These are phyloP conservation scores for Gnetum montanum DNA, from an alignment of 75 land plant species.

Conservation along the genomic window DNA sequence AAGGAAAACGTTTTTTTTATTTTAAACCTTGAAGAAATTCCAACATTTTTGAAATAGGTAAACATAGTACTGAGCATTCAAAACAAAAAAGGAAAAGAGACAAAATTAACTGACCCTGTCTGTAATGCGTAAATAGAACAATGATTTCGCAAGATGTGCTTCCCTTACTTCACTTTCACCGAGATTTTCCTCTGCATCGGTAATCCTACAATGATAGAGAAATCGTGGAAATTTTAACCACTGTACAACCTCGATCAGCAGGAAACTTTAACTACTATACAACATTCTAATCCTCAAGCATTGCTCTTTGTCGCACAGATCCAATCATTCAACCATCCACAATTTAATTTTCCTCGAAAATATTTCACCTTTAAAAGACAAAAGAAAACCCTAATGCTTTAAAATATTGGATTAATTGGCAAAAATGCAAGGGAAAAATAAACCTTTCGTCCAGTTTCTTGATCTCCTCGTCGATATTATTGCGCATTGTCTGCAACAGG, in stretches of 20 bases:
- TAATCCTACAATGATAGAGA: conserved; percentile 49
- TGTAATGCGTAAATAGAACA: conserved; percentile 73
- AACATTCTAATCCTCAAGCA: no score
- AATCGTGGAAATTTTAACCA: not conserved
- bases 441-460: conserved; percentile 84
- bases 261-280: no score
- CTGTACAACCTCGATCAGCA: not conserved
- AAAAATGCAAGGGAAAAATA: conserved; percentile 12
- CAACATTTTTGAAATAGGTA: not conserved
- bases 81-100: no score
- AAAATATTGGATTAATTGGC: no score
- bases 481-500: conserved; percentile 49
- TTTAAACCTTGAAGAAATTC: not conserved
- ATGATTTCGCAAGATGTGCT: conserved; percentile 84
- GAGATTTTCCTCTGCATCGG: conserved; percentile 94
- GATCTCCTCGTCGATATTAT: conserved; percentile 59
- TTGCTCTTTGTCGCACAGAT: no score
- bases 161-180: conserved; percentile 99
- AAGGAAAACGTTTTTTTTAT: conserved; percentile 3
- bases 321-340: no score
- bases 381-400: no score
- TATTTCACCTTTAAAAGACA: no score
- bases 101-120: conserved; percentile 81
- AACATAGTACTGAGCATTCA: no score
- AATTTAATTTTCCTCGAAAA: no score